phyloP scores from a whole-genome alignment of 140 eudicot genomes.

The Anethum foeniculum region DNA sequence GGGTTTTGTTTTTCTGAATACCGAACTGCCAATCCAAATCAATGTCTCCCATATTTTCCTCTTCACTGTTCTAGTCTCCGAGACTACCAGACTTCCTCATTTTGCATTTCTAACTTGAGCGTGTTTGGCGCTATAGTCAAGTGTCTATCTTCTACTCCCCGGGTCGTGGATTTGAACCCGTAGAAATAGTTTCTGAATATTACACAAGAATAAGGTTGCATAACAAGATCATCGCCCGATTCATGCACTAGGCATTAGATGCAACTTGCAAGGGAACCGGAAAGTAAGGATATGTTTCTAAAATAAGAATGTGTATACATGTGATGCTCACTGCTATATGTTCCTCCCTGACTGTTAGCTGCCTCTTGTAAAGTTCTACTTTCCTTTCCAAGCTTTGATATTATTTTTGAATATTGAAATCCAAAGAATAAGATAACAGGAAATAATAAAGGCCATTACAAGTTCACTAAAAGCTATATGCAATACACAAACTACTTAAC shows the following conservation, averaged over 20 bases:
- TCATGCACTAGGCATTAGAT: background rate
- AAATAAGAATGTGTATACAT: background rate
- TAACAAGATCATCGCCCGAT: no score
- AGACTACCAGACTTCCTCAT: background rate
- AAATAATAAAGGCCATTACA: background rate
- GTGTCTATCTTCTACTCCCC: background rate
- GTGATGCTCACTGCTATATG: slow-evolving; percentile 35
- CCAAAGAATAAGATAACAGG: slow-evolving; percentile 26
- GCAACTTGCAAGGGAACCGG: background rate
- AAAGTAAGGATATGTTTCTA: background rate
- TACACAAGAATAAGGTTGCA: no score
- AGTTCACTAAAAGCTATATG: background rate
- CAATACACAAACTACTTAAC: background rate
- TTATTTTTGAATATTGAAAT: slow-evolving; percentile 30
- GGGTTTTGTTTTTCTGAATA: background rate
- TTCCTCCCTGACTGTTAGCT: slow-evolving; percentile 29
- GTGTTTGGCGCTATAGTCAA: background rate
- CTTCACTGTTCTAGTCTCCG: no score
- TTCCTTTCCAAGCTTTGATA: slow-evolving; percentile 28
- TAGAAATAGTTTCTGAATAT: background rate
- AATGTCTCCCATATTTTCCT: background rate
- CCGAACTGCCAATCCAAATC: background rate
- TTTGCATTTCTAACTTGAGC: background rate
- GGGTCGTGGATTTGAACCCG: background rate
- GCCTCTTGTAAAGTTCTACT: slow-evolving; percentile 35